Evolutionary conservation across 352 stramenopile genomes (phyloP).

Genomic region (Peronospora farinosa): DNA sequence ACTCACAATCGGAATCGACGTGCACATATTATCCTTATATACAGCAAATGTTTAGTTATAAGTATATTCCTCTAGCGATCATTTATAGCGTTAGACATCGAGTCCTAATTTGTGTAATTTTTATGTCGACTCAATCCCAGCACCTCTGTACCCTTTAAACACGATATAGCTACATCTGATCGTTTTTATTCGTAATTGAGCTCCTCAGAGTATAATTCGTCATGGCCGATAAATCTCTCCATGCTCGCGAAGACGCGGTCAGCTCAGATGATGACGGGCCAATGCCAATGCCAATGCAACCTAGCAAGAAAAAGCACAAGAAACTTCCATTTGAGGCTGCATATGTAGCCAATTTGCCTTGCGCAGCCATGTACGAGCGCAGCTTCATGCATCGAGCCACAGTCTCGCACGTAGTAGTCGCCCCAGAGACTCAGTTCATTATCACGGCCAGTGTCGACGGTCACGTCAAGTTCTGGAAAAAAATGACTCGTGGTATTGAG

Average conservation of each 20-base stretch:
- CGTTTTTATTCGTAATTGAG: not conserved
- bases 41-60: too few species aligned
- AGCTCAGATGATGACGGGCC: conserved; percentile 46
- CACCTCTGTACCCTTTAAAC: not conserved
- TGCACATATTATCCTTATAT: too few species aligned
- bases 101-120: too few species aligned
- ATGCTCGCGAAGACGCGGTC: conserved; percentile 12
- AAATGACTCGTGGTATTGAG: conserved; percentile 92
- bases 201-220: not conserved
- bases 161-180: not conserved
- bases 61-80: too few species aligned
- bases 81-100: too few species aligned
- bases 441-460: conserved; percentile 94
- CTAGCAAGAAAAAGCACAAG: conserved; percentile 39
- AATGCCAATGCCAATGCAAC: conserved; percentile 41
- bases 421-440: conserved; percentile 92
- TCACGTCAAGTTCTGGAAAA: conserved; percentile 99
- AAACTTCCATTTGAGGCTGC: conserved; percentile 56
- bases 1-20: too few species aligned
- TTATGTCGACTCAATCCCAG: too few species aligned
- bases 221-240: conserved; percentile 13
- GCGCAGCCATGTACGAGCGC: conserved; percentile 90
- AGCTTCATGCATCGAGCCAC: conserved; percentile 97
- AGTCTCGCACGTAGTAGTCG: conserved; percentile 90
- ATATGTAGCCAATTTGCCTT: conserved; percentile 82